phyloP scores from a whole-genome alignment of 1,139 yeast genomes.

The Yarrowia galli region DNA sequence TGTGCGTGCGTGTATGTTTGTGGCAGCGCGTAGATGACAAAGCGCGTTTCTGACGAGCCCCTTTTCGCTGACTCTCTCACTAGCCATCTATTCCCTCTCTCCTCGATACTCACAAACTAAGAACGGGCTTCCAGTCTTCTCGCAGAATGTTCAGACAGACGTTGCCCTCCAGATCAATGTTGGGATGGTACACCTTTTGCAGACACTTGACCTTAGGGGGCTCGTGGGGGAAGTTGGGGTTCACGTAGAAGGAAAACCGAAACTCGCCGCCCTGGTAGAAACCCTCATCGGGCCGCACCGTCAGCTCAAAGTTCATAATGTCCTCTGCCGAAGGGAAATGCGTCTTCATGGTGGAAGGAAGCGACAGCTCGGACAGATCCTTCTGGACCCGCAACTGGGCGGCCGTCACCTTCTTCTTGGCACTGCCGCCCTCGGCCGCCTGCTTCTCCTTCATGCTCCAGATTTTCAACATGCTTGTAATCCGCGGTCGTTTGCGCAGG shows the following conservation, averaged over 20 bases:
- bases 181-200: conserved; percentile 87
- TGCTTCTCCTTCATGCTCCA: conserved; percentile 55
- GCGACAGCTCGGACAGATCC: conserved; percentile 72
- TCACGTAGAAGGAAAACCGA: conserved; percentile 67
- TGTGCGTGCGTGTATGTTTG: background rate
- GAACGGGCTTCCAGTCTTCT: conserved; percentile 96
- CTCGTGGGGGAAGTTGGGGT: conserved; percentile 84
- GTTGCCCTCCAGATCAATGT: conserved; percentile 88
- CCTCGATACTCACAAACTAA: conserved; percentile 59
- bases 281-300: conserved; percentile 79
- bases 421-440: conserved; percentile 46
- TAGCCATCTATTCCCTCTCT: no score
- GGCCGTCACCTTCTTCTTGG: conserved; percentile 58
- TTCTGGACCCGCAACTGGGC: conserved; percentile 57
- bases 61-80: no score
- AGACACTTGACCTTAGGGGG: conserved; percentile 85
- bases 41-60: no score
- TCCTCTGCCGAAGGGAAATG: conserved; percentile 64
- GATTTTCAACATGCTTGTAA: conserved; percentile 49
- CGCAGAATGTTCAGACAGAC: conserved; percentile 89
- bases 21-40: no score
- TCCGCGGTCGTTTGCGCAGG: background rate
- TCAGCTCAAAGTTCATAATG: conserved; percentile 66
- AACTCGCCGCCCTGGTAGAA: conserved; percentile 75
- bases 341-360: conserved; percentile 69